Evolutionary conservation across 495 filamentous ascomycete species (phyloP).

Genomic region (Lichenothelia convexa): DNA sequence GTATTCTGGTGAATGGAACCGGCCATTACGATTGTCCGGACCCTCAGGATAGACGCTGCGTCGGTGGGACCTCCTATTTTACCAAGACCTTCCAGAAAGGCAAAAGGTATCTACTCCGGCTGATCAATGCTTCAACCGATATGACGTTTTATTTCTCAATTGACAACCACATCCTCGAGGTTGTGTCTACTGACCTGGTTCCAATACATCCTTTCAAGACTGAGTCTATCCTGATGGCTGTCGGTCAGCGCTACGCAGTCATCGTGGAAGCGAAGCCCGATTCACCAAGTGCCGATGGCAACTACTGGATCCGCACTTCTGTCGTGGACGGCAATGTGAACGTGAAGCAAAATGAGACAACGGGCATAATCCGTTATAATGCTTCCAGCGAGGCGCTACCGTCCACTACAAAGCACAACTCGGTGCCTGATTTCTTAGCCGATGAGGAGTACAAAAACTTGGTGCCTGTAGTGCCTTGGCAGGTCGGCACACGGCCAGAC

Average conservation of each 20-base stretch:
- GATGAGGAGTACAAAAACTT: too few species aligned
- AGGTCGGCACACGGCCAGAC: background rate
- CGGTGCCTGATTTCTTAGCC: too few species aligned
- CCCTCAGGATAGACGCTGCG: too few species aligned
- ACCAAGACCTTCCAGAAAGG: slow-evolving; percentile 17
- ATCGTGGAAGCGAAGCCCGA: slow-evolving; percentile 21
- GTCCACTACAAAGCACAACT: too few species aligned
- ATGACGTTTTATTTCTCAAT: slow-evolving; percentile 17
- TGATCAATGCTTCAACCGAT: slow-evolving; percentile 22
- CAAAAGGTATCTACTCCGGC: slow-evolving; percentile 20
- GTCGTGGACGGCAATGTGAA: slow-evolving; percentile 9
- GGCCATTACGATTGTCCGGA: slow-evolving; percentile 1
- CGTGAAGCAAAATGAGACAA: slow-evolving; percentile 3
- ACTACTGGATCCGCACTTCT: slow-evolving; percentile 22
- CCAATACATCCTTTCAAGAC: slow-evolving; percentile 16
- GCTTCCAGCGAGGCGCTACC: too few species aligned
- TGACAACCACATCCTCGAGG: slow-evolving; percentile 17
- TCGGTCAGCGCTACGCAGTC: slow-evolving; percentile 24
- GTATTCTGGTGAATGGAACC: slow-evolving; percentile 21
- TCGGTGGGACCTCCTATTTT: too few species aligned
- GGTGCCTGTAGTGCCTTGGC: too few species aligned
- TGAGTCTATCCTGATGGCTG: slow-evolving; percentile 13
- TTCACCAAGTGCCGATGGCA: too few species aligned
- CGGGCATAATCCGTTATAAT: slow-evolving; percentile 2
- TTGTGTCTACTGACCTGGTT: slow-evolving; percentile 22